Base-by-base conservation (phyloP, 148 eudicot genomes). In the Limonium bicolor region DNA sequence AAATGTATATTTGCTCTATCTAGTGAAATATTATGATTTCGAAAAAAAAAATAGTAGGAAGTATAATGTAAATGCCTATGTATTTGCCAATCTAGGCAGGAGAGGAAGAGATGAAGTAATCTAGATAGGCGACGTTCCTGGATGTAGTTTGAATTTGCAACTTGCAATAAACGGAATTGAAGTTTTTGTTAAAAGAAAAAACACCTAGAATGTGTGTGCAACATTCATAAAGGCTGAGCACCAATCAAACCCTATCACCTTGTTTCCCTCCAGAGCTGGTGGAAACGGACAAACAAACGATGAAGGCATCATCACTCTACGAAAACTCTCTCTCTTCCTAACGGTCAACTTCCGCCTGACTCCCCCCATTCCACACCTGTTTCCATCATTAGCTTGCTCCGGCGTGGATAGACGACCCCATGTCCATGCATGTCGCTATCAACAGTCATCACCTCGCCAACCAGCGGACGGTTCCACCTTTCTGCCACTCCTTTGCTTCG, bases 181-280 rank as follows among this genome's bases (percentile, higher is more conserved):
- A n/a, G n/a, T n/a, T n/a, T n/a, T n/a, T n/a, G n/a, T n/a, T n/a
- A n/a, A n/a, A n/a, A n/a, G n/a, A n/a, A n/a, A n/a, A n/a, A n/a
- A n/a, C n/a, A n/a, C n/a, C n/a, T n/a, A n/a, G 33, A 29, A 48
- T 22, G 37, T 50, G 54, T 36, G 54, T 26, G 43, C 54, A 27
- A 20, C 16, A 36, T 46, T 37, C 42, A 31, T 32, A 35, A 52
- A 8, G 27, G 32, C 26, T 50, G 34, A 59, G 35, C 58, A 57
- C 82, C 82, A 54, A 51, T 50, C 64, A 76, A 67, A 71, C 60
- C 74, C 71, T 71, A 71, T 71, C 77, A 25, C 31, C 37, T 23
- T 31, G 16, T 23, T 17, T 11, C 16, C 17, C 27, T 21, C 29
- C 44, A n/a, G n/a, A n/a, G n/a, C n/a, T n/a, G n/a, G n/a, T n/a